These are phyloP conservation scores for Fusarium paranaense DNA, from an alignment of 2,329 filamentous ascomycete genomes.

Conservation along the genomic window DNA sequence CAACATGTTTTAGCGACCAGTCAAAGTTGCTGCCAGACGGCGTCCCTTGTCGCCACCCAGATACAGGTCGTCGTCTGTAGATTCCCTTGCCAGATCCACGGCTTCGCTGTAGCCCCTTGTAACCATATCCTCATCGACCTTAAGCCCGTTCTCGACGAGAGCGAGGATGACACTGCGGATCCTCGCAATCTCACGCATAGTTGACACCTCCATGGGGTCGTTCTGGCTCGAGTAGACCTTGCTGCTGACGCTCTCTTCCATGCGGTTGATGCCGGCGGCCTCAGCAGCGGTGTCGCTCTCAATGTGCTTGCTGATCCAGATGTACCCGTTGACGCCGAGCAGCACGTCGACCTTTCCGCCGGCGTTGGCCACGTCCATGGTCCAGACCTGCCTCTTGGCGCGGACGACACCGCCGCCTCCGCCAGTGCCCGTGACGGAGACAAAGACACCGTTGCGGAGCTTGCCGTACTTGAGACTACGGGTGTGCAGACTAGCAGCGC, in stretches of 20 bases:
- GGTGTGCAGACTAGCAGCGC: slow-evolving; percentile 88
- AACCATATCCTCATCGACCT: slow-evolving; percentile 92
- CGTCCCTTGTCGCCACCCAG: slow-evolving; percentile 68
- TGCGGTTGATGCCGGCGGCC: slow-evolving; percentile 76
- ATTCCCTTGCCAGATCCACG: slow-evolving; percentile 76
- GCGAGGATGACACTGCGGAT: slow-evolving; percentile 85
- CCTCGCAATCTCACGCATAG: slow-evolving; percentile 88
- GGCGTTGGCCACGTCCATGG: slow-evolving; percentile 69
- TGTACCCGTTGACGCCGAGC: slow-evolving; percentile 95
- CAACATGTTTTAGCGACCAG: slow-evolving; percentile 35
- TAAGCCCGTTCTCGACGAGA: slow-evolving; percentile 82
- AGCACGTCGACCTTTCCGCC: slow-evolving; percentile 83
- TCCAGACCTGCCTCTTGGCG: slow-evolving; percentile 88
- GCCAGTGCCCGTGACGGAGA: slow-evolving; percentile 83
- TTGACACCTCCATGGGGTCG: slow-evolving; percentile 80
- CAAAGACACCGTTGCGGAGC: slow-evolving; percentile 90
- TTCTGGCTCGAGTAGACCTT: slow-evolving; percentile 97
- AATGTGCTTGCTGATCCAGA: slow-evolving; percentile 91
- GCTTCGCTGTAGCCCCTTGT: slow-evolving; percentile 84
- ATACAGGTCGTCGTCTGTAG: slow-evolving; percentile 69
- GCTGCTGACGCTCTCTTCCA: slow-evolving; percentile 88
- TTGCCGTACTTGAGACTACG: slow-evolving; percentile 94
- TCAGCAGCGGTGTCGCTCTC: slow-evolving; percentile 66
- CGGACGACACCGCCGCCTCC: slow-evolving; percentile 90
- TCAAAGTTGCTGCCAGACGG: slow-evolving; percentile 58